Conservation (phyloP, 2,329 filamentous ascomycete genomes). For the Coccinonectria pachysandricola region DNA sequence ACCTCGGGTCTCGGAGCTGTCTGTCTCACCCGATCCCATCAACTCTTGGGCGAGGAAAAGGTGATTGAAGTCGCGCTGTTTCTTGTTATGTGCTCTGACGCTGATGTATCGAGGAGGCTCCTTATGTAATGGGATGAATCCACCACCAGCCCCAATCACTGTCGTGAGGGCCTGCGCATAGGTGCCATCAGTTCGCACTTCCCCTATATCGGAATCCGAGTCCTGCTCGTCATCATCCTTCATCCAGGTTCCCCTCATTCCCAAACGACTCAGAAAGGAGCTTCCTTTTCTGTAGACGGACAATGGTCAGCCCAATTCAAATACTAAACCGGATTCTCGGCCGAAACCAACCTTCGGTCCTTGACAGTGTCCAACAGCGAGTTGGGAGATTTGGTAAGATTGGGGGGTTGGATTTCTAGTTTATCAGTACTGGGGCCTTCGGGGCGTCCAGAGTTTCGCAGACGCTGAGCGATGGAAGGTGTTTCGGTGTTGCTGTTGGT, state of each 20-base stretch:
- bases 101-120: slow-evolving; percentile 88
- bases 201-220: slow-evolving; percentile 61
- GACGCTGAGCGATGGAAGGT: slow-evolving; percentile 41
- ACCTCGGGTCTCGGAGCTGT: slow-evolving; percentile 18
- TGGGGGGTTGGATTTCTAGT: no score
- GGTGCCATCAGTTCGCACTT: slow-evolving; percentile 63
- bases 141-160: slow-evolving; percentile 53
- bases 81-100: slow-evolving; percentile 72
- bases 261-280: slow-evolving; percentile 77
- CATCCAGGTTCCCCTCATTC: slow-evolving; percentile 64
- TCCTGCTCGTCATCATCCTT: slow-evolving; percentile 51
- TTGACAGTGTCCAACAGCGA: slow-evolving; percentile 36
- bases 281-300: slow-evolving; percentile 59
- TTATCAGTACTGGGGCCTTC: no score
- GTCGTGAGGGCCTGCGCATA: slow-evolving; percentile 76
- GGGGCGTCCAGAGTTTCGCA: slow-evolving; percentile 40
- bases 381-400: slow-evolving; percentile 28
- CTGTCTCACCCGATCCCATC: slow-evolving; percentile 41
- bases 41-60: slow-evolving; percentile 90
- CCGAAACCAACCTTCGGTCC: slow-evolving; percentile 63
- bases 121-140: slow-evolving; percentile 79
- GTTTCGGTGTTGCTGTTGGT: slow-evolving; percentile 25
- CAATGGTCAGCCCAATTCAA: slow-evolving; percentile 8
- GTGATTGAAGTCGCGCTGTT: slow-evolving; percentile 68
- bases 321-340: no score